Percentiles rank a stretch among this genome's conserved stretches.
Conservation (phyloP, 495 filamentous ascomycete species). For the Mycothermus thermophilus region DNA sequence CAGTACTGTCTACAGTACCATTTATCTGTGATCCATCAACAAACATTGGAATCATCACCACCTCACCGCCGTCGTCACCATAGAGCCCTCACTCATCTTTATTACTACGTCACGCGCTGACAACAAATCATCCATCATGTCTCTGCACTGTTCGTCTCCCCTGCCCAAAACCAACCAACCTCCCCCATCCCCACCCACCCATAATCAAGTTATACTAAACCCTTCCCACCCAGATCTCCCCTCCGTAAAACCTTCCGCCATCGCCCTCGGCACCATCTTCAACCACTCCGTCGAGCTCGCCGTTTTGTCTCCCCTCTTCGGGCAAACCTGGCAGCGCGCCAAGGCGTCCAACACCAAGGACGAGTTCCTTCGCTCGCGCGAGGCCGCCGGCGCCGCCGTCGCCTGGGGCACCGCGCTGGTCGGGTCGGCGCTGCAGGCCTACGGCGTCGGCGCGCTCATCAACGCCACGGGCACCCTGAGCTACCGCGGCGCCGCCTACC, state of each 20-base stretch:
- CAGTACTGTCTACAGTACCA: too few species aligned
- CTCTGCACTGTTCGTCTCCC: constrained; percentile 41
- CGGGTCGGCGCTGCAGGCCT: constrained; percentile 81
- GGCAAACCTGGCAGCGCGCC: constrained; percentile 87
- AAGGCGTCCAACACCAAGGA: constrained; percentile 88
- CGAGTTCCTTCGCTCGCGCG: constrained; percentile 87
- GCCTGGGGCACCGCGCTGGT: constrained; percentile 82
- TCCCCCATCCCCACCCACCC: constrained; percentile 9
- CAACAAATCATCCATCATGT: too few species aligned
- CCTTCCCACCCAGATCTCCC: constrained; percentile 54
- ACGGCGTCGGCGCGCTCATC: constrained; percentile 88
- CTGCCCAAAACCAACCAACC: not conserved
- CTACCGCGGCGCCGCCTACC: constrained; percentile 94
- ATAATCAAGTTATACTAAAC: too few species aligned
- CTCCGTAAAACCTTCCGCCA: constrained; percentile 92
- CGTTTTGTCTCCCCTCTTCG: constrained; percentile 80
- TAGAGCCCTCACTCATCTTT: too few species aligned
- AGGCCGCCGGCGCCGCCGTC: constrained; percentile 72
- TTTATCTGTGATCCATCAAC: too few species aligned
- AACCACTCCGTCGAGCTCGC: constrained; percentile 56
- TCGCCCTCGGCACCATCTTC: constrained; percentile 89
- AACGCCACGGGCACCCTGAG: constrained; percentile 86
- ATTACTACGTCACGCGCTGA: too few species aligned
- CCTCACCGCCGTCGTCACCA: too few species aligned
- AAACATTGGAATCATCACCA: too few species aligned